Evolutionary conservation across 176 grass and related monocot genomes (phyloP), one percentile per base, ranked within the genome.

Genomic region (Triticum urartu): DNA sequence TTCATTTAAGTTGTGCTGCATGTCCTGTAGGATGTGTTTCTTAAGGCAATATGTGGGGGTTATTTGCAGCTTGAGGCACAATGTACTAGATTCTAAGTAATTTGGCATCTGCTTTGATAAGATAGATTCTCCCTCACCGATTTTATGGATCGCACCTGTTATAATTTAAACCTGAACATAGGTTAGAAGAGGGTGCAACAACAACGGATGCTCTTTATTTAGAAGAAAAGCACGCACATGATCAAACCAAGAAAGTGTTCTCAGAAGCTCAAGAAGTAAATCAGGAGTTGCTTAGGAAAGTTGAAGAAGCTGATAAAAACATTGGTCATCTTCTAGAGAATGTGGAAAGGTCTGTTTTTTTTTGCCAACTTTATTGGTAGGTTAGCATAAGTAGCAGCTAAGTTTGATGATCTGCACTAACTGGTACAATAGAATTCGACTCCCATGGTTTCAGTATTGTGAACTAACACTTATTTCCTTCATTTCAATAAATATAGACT

Each of bases 161-260:
- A 77, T 73, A 74, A 81, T 80, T 64, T 83, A 77, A 80, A 85
- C 48, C 15, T 89, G n/a, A 70, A 82, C 69, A 58, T 83, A 98
- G 93, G 84, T 78, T 98, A 86, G 96, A 98, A 92, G 96, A 98
- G 63, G 75, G 87, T 85, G 86, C 88, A 92, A 85, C 90, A 63
- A 84, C 85, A 86, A 84, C 48, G 5, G 93, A 95, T 76, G 83
- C 90, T 83, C 76, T 87, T 48, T 88, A 88, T 77, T 66, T 92
- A 88, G 68, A 85, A 80, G 93, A 94, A 90, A 92, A 79, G 62
- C 82, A 90, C 81, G 90, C 88, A 28, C 93, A 95, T 72, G 88
- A 86, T 66, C 52, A 77, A 86, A 90, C 88, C n/a, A 95, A 93
- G 86, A 91, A 90, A 78, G 75, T 62, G 43, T 72, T 93, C 25